phyloP scores from a whole-genome alignment of 352 stramenopile species.

The Saprolegnia diclina region DNA sequence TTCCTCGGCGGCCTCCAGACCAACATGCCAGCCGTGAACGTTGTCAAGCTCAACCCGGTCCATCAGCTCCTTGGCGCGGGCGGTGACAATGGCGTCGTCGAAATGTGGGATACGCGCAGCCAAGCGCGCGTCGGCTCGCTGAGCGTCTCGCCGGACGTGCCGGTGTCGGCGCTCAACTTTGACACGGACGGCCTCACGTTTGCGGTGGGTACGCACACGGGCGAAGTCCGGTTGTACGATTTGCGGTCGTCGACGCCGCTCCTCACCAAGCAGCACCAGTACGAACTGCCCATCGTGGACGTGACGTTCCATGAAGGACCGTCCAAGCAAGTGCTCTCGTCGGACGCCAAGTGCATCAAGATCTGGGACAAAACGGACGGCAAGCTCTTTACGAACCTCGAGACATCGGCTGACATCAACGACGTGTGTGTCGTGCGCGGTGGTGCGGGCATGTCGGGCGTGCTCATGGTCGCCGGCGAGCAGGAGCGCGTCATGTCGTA shows the following conservation, averaged over 20 bases:
- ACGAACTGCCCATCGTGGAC: slow-evolving; percentile 93
- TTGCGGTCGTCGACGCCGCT: slow-evolving; percentile 92
- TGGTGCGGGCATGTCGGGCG: slow-evolving; percentile 86
- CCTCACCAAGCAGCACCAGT: slow-evolving; percentile 96
- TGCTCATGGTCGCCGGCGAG: slow-evolving; percentile 96
- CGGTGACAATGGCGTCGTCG: slow-evolving; percentile 92
- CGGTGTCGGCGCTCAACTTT: slow-evolving; percentile 93
- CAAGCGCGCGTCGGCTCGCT: slow-evolving; percentile 67
- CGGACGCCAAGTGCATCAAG: slow-evolving; percentile 97
- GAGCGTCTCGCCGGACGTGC: slow-evolving; percentile 39
- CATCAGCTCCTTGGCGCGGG: slow-evolving; percentile 87
- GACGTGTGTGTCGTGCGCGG: slow-evolving; percentile 94
- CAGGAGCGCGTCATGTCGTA: slow-evolving; percentile 97
- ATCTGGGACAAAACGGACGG: slow-evolving; percentile 93
- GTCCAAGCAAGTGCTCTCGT: slow-evolving; percentile 88
- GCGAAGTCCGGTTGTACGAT: slow-evolving; percentile 94
- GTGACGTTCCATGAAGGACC: slow-evolving; percentile 88
- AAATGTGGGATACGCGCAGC: slow-evolving; percentile 93
- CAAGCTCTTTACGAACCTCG: slow-evolving; percentile 94
- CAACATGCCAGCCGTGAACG: slow-evolving; percentile 68
- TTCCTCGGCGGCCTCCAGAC: slow-evolving; percentile 89
- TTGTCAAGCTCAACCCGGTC: slow-evolving; percentile 84
- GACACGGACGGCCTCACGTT: slow-evolving; percentile 93
- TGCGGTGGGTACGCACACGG: slow-evolving; percentile 90
- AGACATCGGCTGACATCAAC: slow-evolving; percentile 94